Conservation (phyloP, 306 rosid genomes). For the Abrus precatorius region DNA sequence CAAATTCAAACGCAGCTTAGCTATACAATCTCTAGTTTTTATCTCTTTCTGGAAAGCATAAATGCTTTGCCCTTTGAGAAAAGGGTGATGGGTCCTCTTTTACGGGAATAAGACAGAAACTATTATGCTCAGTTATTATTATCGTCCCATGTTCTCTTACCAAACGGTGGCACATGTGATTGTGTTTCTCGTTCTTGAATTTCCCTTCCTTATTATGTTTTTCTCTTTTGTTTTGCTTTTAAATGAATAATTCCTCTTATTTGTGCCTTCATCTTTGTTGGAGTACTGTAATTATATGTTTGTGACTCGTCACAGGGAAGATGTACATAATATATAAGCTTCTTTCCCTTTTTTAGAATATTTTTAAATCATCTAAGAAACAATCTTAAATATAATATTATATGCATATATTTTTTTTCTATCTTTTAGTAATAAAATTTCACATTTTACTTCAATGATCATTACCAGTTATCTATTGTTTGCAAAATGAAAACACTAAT, state of each 20-base stretch:
- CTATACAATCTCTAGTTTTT: slow-evolving; percentile 1
- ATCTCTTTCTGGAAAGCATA: slow-evolving; percentile 12
- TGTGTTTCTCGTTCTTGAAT: neutral
- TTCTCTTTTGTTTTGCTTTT: neutral
- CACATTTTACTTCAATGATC: too few species aligned
- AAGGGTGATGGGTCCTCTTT: slow-evolving; percentile 50
- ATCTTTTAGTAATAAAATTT: too few species aligned
- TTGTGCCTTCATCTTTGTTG: neutral
- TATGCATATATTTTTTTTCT: too few species aligned
- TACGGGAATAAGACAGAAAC: slow-evolving; percentile 57
- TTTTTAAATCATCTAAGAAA: too few species aligned
- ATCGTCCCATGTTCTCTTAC: slow-evolving; percentile 41
- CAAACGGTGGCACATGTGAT: slow-evolving; percentile 52
- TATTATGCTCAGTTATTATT: slow-evolving; percentile 53
- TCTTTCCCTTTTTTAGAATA: too few species aligned
- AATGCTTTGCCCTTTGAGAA: slow-evolving; percentile 46
- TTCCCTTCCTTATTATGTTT: neutral
- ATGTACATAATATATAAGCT: too few species aligned
- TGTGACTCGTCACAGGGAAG: too few species aligned
- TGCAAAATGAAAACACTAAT: too few species aligned
- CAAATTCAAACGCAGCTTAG: slow-evolving; percentile 24
- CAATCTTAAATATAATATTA: too few species aligned
- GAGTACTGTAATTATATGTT: neutral
- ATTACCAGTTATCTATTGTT: too few species aligned
- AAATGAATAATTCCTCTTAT: neutral